Base-by-base conservation (phyloP, 2,329 filamentous ascomycete genomes). In the Fusarium xylarioides region DNA sequence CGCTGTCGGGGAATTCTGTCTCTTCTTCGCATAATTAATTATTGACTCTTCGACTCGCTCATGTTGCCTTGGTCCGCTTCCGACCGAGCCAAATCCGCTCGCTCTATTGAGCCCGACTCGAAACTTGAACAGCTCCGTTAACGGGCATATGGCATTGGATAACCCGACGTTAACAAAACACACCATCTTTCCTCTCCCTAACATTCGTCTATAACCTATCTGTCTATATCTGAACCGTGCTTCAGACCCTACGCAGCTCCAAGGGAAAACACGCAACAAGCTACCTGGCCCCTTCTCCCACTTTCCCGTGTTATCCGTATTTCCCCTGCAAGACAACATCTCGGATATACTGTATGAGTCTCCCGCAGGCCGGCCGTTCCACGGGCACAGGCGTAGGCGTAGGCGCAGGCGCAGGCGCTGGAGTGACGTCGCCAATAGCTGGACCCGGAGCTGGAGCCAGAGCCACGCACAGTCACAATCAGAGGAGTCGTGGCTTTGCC, bases 361-460 rank as follows among this genome's bases (percentile, higher is more conserved):
- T 76, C 71, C 79, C 78, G 66, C 72, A 70, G 78, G 77, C 78
- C 68, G 77, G 74, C 74, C 79, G 76, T 75, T 77, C 78, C 68
- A 73, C 73, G 74, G 76, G 78, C 74, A 72, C 78, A 66, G 76
- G 74, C 70, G 15, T 7, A 23, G 38, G 42, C 15, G 15, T 7
- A 43, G 75, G 78, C 74, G 73, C 77, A 66, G 76, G 74, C 70
- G 56, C 67, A 70, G 57, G 50, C 28, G 58, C 73, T 65, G 70
- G 47, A 72, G 76, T 78, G 74, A 79, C 76, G 77, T 78, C 75
- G 75, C 73, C 70, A 59, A 70, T 66, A 65, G 74, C 74, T 58
- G 54, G 38, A 18, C 10, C 38, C 18, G 18, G n/a, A 35, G 26
- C 35, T 54, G 50, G 35, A 54, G 26, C 52, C 10, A 12, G 37